Percentiles rank a stretch among this genome's conserved stretches.
These are phyloP conservation scores for Xylaria flabelliformis DNA, from an alignment of 495 filamentous ascomycete species.

Conservation along the genomic window DNA sequence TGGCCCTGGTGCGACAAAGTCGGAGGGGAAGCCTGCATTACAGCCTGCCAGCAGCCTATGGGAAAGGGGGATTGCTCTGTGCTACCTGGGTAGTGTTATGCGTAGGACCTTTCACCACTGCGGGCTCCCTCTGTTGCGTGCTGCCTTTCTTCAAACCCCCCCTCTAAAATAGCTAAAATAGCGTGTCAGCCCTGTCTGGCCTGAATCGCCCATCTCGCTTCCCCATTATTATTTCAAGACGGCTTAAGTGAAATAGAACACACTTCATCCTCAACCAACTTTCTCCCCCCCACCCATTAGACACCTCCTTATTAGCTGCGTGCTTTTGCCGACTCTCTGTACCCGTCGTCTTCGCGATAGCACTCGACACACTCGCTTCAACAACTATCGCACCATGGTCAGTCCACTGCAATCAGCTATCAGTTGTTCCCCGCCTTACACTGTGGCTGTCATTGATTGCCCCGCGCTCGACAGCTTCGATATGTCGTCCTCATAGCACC, in stretches of 20 bases:
- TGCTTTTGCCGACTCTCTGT: conserved; percentile 1
- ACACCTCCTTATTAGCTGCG: neutral
- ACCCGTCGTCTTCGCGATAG: neutral
- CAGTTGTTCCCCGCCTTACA: conserved; percentile 20
- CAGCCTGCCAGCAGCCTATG: conserved; percentile 7
- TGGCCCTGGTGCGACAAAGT: conserved; percentile 5
- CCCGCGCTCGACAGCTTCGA: conserved; percentile 33
- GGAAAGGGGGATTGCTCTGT: neutral
- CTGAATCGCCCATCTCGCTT: conserved; percentile 1
- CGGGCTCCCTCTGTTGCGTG: neutral
- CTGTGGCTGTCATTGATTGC: conserved; percentile 11
- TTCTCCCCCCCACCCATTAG: conserved; percentile 16
- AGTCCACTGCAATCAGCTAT: conserved; percentile 10
- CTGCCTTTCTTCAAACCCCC: conserved; percentile 20
- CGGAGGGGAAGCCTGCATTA: conserved; percentile 1
- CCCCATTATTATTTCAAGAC: conserved; percentile 21
- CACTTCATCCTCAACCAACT: conserved; percentile 9
- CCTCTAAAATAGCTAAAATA: conserved; percentile 14
- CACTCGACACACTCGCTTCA: conserved; percentile 13
- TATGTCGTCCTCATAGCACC: neutral
- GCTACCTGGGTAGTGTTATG: neutral
- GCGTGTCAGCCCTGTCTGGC: conserved; percentile 22
- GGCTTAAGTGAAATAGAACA: conserved; percentile 17
- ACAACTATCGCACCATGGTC: conserved; percentile 24
- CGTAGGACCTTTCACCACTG: conserved; percentile 13